A percentile compares a stretch with the other conserved stretches of the same genome.
Evolutionary conservation across 768 basidiomycete genomes (phyloP).

Genomic region (Crucibulum laeve): DNA sequence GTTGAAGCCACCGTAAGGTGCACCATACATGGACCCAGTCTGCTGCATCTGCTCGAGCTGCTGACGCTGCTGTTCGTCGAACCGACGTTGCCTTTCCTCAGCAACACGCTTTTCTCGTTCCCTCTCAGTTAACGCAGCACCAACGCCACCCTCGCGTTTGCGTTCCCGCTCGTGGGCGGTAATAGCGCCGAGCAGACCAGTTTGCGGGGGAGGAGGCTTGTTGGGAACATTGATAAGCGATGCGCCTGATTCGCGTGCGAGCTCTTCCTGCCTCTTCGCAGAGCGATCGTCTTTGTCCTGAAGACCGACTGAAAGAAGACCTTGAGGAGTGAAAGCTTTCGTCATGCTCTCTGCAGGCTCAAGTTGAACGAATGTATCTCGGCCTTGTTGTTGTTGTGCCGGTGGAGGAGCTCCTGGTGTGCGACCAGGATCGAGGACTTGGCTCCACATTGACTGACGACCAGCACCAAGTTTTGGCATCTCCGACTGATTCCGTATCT

Average conservation of each 20-base stretch:
- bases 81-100: slow-evolving; percentile 89
- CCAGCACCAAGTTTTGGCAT: slow-evolving; percentile 47
- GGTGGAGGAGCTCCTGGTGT: slow-evolving; percentile 36
- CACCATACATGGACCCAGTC: slow-evolving; percentile 69
- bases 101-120: slow-evolving; percentile 90
- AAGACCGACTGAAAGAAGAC: slow-evolving; percentile 89
- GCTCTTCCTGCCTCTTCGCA: slow-evolving; percentile 91
- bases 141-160: slow-evolving; percentile 92
- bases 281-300: slow-evolving; percentile 96
- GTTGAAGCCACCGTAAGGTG: slow-evolving; percentile 47
- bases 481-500: slow-evolving; percentile 52
- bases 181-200: slow-evolving; percentile 92
- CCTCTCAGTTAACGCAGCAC: slow-evolving; percentile 90
- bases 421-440: slow-evolving; percentile 72
- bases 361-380: slow-evolving; percentile 71
- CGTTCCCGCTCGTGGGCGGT: slow-evolving; percentile 93
- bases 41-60: slow-evolving; percentile 90
- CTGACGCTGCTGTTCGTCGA: slow-evolving; percentile 86
- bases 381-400: slow-evolving; percentile 28
- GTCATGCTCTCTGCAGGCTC: slow-evolving; percentile 76
- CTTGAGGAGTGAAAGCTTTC: slow-evolving; percentile 93
- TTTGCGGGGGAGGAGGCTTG: slow-evolving; percentile 93
- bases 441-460: slow-evolving; percentile 82
- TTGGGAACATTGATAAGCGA: slow-evolving; percentile 94
- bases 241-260: slow-evolving; percentile 86